Conservation (phyloP, 1,139 yeast genomes). For the Geotrichum candidum region DNA sequence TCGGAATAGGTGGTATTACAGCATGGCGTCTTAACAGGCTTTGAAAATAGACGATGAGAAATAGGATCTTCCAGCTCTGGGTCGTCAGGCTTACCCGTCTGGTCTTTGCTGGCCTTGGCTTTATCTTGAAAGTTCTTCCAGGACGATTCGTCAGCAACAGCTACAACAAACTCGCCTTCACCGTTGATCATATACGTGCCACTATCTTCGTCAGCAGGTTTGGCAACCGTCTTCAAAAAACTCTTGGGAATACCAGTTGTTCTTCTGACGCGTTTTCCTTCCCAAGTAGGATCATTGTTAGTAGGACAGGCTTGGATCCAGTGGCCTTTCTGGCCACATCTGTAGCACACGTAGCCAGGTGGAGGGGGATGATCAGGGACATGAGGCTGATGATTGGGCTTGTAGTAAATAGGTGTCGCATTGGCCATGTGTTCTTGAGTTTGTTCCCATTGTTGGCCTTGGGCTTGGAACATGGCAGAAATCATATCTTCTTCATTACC, state of each 20-base stretch:
- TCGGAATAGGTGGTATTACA: conserved; percentile 60
- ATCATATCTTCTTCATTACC: conserved; percentile 81
- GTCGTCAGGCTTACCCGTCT: conserved; percentile 46
- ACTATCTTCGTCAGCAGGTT: conserved; percentile 55
- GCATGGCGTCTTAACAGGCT: conserved; percentile 86
- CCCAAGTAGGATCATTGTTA: conserved; percentile 86
- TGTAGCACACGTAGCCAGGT: conserved; percentile 89
- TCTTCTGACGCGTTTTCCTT: conserved; percentile 81
- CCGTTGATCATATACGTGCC: conserved; percentile 86
- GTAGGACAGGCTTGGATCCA: conserved; percentile 97
- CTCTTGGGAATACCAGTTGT: conserved; percentile 98
- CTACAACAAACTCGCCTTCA: conserved; percentile 91
- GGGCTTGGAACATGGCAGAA: conserved; percentile 85
- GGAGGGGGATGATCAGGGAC: conserved; percentile 75
- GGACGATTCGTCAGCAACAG: conserved; percentile 86
- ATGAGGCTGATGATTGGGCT: conserved; percentile 31
- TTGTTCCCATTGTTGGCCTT: conserved; percentile 89
- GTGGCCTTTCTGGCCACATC: conserved; percentile 96
- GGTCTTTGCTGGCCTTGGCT: conserved; percentile 38
- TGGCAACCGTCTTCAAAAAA: conserved; percentile 75
- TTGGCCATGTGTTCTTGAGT: conserved; percentile 84
- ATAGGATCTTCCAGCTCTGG: conserved; percentile 56
- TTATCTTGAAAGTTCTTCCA: conserved; percentile 76
- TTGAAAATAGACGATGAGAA: conserved; percentile 53
- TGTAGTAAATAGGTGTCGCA: conserved; percentile 35